These are phyloP conservation scores for Cochlearia excelsa DNA, from an alignment of 345 rosid species.

Conservation along the genomic window DNA sequence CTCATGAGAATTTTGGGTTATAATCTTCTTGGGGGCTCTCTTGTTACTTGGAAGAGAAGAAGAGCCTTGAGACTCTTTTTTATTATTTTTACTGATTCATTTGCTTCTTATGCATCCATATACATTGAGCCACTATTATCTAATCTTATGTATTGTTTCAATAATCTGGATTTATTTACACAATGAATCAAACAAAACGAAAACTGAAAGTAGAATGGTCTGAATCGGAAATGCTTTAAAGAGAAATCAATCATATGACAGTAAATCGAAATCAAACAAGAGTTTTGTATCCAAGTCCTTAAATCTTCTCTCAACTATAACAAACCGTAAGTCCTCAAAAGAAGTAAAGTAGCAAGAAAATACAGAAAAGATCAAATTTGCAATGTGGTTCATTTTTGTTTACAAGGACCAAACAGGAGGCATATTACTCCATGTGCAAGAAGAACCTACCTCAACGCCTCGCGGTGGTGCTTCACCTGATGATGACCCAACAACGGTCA, in stretches of 20 bases:
- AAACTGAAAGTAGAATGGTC: neutral
- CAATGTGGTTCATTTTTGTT: constrained; percentile 20
- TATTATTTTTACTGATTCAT: constrained; percentile 31
- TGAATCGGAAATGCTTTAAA: neutral
- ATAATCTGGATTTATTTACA: too few species aligned
- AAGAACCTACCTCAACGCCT: constrained; percentile 42
- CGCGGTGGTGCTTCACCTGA: constrained; percentile 45
- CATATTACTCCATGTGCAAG: constrained; percentile 82
- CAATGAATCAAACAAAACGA: neutral
- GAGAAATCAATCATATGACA: neutral
- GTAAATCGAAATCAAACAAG: neutral
- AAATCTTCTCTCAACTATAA: constrained; percentile 26
- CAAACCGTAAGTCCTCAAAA: constrained; percentile 15
- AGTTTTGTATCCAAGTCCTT: neutral
- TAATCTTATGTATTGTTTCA: constrained; percentile 5
- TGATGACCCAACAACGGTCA: constrained; percentile 44
- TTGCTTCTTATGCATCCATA: constrained; percentile 17
- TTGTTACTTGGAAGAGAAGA: constrained; percentile 10
- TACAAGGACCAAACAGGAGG: constrained; percentile 60
- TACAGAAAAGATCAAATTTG: constrained; percentile 20
- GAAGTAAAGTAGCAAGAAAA: constrained; percentile 17
- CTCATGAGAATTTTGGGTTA: constrained; percentile 39
- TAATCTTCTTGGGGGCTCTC: constrained; percentile 23
- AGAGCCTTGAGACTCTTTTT: constrained; percentile 16
- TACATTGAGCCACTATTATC: constrained; percentile 17